Percentiles rank a stretch among this genome's conserved stretches.
These are phyloP conservation scores for Bondarzewia mesenterica DNA, from an alignment of 1,284 basidiomycete genomes.

Conservation along the genomic window DNA sequence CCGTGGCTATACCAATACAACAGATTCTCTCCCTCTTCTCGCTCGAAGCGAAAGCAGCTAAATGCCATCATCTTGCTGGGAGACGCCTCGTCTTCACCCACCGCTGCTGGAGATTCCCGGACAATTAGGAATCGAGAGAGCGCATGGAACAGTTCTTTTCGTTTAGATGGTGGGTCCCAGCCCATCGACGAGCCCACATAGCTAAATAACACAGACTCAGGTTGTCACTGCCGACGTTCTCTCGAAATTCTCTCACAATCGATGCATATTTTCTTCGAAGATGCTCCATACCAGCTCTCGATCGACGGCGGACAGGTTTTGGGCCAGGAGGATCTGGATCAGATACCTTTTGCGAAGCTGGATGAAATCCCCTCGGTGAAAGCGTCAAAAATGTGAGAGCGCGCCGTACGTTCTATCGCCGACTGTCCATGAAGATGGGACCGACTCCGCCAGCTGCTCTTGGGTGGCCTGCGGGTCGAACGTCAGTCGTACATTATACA, in stretches of 20 bases:
- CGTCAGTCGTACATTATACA: not conserved
- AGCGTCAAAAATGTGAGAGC: not conserved
- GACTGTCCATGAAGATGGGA: not conserved
- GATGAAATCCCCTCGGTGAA: not conserved
- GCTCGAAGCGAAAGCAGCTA: conserved; percentile 64
- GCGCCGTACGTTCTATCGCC: not conserved
- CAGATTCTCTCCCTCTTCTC: conserved; percentile 47
- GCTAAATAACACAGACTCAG: conserved; percentile 22
- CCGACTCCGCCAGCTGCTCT: not conserved
- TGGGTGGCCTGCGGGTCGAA: not conserved
- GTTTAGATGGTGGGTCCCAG: conserved; percentile 54
- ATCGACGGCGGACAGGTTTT: conserved; percentile 30
- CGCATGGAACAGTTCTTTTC: conserved; percentile 49
- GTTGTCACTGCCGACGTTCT: not conserved
- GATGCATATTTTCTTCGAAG: conserved; percentile 50
- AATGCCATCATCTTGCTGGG: conserved; percentile 36
- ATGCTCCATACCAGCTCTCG: conserved; percentile 43
- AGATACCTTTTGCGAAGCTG: conserved; percentile 21
- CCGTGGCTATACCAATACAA: conserved; percentile 67
- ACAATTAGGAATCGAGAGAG: conserved; percentile 54
- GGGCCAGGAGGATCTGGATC: conserved; percentile 26
- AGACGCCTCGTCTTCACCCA: conserved; percentile 11
- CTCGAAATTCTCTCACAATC: conserved; percentile 24
- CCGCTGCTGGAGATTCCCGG: conserved; percentile 10
- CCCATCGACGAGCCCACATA: conserved; percentile 54